Percentiles rank a stretch among this genome's conserved stretches.
Evolutionary conservation across 1,284 basidiomycete species (phyloP).

Genomic region (Cutaneotrichosporon spelunceum): DNA sequence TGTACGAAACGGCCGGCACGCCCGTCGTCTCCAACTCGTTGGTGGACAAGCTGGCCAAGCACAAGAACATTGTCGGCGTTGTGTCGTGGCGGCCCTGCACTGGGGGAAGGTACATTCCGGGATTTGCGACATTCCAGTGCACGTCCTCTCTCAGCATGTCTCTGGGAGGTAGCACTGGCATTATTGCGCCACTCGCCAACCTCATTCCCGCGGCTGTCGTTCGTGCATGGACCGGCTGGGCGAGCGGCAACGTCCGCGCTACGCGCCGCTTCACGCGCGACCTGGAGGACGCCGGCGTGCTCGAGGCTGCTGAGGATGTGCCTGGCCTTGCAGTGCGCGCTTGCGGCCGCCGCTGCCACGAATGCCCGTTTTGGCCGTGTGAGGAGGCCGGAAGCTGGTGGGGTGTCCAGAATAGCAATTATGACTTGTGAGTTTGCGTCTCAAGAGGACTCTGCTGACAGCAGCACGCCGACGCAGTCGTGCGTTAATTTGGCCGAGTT

Average conservation of each 20-base stretch:
- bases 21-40: not conserved
- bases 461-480: not conserved
- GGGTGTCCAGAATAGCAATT: not conserved
- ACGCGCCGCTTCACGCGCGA: not conserved
- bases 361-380: not conserved
- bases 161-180: not conserved
- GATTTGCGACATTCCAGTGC: slow-evolving; percentile 5
- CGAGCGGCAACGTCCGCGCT: not conserved
- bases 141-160: not conserved
- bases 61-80: slow-evolving; percentile 5
- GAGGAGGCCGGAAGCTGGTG: not conserved
- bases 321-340: not conserved
- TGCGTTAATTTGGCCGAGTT: not conserved
- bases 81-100: not conserved
- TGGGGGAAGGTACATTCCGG: not conserved
- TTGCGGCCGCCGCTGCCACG: not conserved
- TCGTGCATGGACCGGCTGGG: not conserved
- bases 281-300: not conserved
- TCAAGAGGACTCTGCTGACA: not conserved
- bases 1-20: slow-evolving; percentile 4
- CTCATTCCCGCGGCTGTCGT: not conserved
- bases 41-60: not conserved
- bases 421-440: not conserved
- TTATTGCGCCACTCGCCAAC: slow-evolving; percentile 1
- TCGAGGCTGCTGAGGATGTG: not conserved